phyloP scores from a whole-genome alignment of 306 rosid genomes.

The Trichosanthes cucumerina region DNA sequence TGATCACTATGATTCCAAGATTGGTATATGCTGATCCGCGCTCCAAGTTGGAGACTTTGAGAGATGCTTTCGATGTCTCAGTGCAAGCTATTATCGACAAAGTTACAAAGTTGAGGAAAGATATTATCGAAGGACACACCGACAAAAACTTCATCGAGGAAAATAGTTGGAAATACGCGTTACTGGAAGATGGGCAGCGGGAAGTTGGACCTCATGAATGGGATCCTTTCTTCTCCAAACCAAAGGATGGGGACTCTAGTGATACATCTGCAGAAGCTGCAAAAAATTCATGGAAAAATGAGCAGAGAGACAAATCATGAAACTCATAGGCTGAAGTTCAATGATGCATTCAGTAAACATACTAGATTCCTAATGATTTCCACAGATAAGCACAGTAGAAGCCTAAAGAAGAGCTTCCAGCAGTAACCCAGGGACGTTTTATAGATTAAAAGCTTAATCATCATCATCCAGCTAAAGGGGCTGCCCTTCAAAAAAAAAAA shows the following conservation, averaged over 20 bases:
- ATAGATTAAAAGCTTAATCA: constrained; percentile 1
- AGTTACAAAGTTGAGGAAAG: constrained; percentile 73
- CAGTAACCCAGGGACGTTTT: background rate
- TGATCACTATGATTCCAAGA: constrained; percentile 71
- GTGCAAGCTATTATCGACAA: constrained; percentile 74
- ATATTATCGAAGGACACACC: constrained; percentile 45
- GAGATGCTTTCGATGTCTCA: constrained; percentile 90
- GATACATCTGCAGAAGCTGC: constrained; percentile 63
- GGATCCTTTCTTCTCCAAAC: constrained; percentile 99
- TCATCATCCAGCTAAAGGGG: constrained; percentile 1
- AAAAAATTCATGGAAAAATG: constrained; percentile 81
- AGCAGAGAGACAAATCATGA: constrained; percentile 41
- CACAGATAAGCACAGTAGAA: background rate
- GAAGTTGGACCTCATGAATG: constrained; percentile 95
- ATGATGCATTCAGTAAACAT: background rate
- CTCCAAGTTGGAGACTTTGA: constrained; percentile 62
- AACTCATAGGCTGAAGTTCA: background rate
- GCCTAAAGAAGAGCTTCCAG: background rate
- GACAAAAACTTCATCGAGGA: constrained; percentile 81
- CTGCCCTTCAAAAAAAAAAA: background rate
- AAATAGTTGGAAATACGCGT: constrained; percentile 91
- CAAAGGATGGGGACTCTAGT: constrained; percentile 64
- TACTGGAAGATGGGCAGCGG: constrained; percentile 78
- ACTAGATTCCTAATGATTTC: background rate
- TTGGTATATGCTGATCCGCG: constrained; percentile 94